A percentile compares a stretch with the other conserved stretches of the same genome.
Evolutionary conservation across 306 rosid genomes (phyloP).

Genomic region (Spatholobus suberectus): DNA sequence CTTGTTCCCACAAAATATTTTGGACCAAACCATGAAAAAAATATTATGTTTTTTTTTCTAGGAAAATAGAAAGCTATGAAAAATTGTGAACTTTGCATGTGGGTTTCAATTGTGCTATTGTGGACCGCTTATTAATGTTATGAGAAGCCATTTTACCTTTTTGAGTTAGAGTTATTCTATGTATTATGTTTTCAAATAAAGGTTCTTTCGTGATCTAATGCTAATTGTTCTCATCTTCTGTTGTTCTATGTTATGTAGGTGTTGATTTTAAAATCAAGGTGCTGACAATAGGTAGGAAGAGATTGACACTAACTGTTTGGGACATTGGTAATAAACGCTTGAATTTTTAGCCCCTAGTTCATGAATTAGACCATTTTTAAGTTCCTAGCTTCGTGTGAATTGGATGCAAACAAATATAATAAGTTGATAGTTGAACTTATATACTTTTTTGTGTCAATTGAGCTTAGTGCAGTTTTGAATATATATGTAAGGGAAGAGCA

Average conservation of each 20-base stretch:
- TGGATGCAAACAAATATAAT: constrained; percentile 16
- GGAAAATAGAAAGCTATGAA: not conserved
- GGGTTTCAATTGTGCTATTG: constrained; percentile 17
- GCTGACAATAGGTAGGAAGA: constrained; percentile 83
- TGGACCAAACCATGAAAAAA: not conserved
- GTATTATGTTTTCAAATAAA: constrained; percentile 12
- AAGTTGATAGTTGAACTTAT: too few species aligned
- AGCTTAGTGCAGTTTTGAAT: too few species aligned
- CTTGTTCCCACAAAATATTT: not conserved
- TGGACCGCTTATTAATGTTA: not conserved
- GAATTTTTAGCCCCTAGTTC: constrained; percentile 22
- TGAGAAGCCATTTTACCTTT: constrained; percentile 7
- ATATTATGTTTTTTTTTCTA: not conserved
- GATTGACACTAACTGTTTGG: constrained; percentile 94
- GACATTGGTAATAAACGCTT: constrained; percentile 73
- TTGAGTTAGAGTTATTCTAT: not conserved
- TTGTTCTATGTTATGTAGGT: constrained; percentile 56
- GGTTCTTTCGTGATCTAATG: not conserved
- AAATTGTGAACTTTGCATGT: not conserved
- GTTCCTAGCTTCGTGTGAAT: not conserved
- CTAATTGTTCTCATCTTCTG: constrained; percentile 9
- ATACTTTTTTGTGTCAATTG: too few species aligned
- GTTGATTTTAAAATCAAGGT: constrained; percentile 97
- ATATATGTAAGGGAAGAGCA: too few species aligned
- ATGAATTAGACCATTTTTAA: constrained; percentile 12